These are phyloP conservation scores for Aegle marmelos DNA, from an alignment of 345 rosid genomes.

Conservation along the genomic window DNA sequence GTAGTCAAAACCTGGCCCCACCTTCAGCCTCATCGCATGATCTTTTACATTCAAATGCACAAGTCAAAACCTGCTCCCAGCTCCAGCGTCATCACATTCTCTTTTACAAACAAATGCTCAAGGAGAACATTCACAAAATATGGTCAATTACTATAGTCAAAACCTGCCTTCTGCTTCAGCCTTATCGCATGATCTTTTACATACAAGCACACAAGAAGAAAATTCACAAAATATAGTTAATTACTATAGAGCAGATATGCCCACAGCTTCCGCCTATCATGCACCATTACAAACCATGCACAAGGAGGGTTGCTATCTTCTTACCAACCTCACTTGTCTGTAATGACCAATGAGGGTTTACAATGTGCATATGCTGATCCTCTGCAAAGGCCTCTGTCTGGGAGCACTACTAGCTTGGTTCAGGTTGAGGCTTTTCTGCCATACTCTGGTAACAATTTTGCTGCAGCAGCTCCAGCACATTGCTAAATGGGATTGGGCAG, in stretches of 20 bases:
- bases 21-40: not conserved
- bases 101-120: not conserved
- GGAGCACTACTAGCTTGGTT: slow-evolving; percentile 1
- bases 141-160: not conserved
- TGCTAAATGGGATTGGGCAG: not conserved
- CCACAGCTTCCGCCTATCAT: not conserved
- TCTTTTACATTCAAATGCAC: not conserved
- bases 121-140: not conserved
- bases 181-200: not conserved
- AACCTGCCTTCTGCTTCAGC: not conserved
- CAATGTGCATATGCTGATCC: slow-evolving; percentile 6
- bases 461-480: not conserved
- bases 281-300: not conserved
- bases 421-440: slow-evolving; percentile 3
- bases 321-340: not conserved
- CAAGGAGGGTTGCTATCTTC: not conserved
- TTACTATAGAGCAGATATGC: not conserved
- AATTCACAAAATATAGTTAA: not conserved
- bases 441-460: not conserved
- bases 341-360: not conserved
- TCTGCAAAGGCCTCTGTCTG: not conserved
- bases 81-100: not conserved
- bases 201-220: not conserved
- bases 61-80: not conserved
- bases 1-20: not conserved